phyloP scores from a whole-genome alignment of 345 rosid genomes.

The Dimocarpus longan region DNA sequence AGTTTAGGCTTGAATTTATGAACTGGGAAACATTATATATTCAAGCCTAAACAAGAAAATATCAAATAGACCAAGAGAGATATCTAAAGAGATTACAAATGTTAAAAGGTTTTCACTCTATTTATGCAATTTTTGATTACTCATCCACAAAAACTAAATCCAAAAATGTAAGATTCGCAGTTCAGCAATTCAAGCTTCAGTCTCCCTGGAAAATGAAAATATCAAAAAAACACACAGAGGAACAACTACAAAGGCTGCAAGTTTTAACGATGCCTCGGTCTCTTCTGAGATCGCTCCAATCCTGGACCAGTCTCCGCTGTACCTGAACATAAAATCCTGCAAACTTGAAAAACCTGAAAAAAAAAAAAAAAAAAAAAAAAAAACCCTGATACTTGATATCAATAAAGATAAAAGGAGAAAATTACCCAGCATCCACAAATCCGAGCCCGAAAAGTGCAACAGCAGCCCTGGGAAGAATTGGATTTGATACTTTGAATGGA shows the following conservation, averaged over 20 bases:
- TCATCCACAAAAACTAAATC: background rate
- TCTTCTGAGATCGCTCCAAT: conserved; percentile 79
- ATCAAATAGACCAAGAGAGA: background rate
- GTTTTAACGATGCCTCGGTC: conserved; percentile 61
- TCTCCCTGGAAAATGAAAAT: conserved; percentile 42
- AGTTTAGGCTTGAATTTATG: too few species aligned
- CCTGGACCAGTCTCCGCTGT: conserved; percentile 96
- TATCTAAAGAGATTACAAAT: background rate
- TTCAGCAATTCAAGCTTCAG: conserved; percentile 25
- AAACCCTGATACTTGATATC: too few species aligned
- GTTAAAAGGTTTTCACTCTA: background rate
- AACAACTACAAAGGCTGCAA: conserved; percentile 66
- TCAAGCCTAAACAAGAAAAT: too few species aligned
- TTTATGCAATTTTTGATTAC: background rate
- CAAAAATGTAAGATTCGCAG: background rate
- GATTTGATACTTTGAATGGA: conserved; percentile 32
- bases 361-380: too few species aligned
- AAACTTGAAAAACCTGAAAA: background rate
- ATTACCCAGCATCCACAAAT: conserved; percentile 82
- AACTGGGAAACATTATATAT: too few species aligned
- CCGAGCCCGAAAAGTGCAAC: conserved; percentile 61
- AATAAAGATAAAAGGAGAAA: background rate
- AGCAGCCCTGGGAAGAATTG: conserved; percentile 44
- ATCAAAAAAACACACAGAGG: conserved; percentile 65
- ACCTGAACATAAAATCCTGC: conserved; percentile 38